Percentiles rank a stretch among this genome's conserved stretches.
Evolutionary conservation across 345 rosid genomes (phyloP).

Genomic region (Streptanthus diversifolius): DNA sequence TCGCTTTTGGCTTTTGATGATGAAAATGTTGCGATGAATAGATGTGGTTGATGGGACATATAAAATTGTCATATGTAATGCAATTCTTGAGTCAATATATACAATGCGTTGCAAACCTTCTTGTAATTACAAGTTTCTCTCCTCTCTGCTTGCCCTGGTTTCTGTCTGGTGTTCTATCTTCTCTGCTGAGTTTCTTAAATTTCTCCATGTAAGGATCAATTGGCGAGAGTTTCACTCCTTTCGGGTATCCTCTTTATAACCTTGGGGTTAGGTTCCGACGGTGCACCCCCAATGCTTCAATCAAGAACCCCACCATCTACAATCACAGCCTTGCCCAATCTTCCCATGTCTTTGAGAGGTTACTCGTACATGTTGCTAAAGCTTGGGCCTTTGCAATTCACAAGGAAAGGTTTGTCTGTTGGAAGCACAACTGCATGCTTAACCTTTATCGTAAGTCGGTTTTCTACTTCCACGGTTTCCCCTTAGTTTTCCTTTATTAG

Average conservation of each 20-base stretch:
- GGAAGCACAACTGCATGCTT: slow-evolving; percentile 96
- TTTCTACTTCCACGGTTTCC: not conserved
- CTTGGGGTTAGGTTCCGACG: slow-evolving; percentile 85
- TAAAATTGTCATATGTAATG: not conserved
- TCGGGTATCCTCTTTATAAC: slow-evolving; percentile 75
- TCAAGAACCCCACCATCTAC: slow-evolving; percentile 77
- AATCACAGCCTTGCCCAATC: slow-evolving; percentile 57
- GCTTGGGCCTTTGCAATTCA: slow-evolving; percentile 80
- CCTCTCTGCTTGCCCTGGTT: too few relatives aligned
- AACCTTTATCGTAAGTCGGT: slow-evolving; percentile 69
- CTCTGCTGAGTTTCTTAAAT: slow-evolving; percentile 7
- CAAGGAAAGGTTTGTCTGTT: slow-evolving; percentile 88
- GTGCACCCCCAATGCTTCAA: slow-evolving; percentile 78
- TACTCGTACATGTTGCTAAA: slow-evolving; percentile 77
- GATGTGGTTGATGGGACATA: not conserved
- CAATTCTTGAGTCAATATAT: not conserved
- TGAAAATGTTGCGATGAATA: not conserved
- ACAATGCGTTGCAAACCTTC: not conserved
- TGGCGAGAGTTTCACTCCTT: slow-evolving; percentile 86
- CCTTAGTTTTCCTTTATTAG: not conserved
- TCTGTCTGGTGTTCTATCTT: not conserved
- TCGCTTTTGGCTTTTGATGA: not conserved
- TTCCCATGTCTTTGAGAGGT: slow-evolving; percentile 69
- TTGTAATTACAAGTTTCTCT: not conserved
- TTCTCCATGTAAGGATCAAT: slow-evolving; percentile 61